A percentile compares a stretch with the other conserved stretches of the same genome.
phyloP scores from a whole-genome alignment of 108 stramenopile genomes.

The Cyclotella baltica region DNA sequence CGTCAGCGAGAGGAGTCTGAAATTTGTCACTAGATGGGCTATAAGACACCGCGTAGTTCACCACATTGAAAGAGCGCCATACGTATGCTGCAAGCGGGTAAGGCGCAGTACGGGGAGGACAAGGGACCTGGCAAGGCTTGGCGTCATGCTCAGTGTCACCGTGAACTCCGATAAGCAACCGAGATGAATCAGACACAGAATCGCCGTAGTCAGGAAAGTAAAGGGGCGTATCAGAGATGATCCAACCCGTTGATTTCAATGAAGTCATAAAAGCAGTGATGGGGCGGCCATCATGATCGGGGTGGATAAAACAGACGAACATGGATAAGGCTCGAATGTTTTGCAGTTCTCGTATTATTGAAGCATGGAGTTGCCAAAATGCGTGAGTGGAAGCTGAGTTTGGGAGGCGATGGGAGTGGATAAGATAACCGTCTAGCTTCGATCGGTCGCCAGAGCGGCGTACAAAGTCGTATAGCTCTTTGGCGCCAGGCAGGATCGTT shows the following conservation, averaged over 20 bases:
- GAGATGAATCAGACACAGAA: neutral
- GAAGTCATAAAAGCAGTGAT: neutral
- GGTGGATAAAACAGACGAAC: neutral
- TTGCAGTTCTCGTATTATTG: neutral
- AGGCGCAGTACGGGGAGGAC: neutral
- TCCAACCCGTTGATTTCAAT: slow-evolving; percentile 1
- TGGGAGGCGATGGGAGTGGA: no score
- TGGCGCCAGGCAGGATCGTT: neutral
- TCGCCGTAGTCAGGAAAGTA: slow-evolving; percentile 18
- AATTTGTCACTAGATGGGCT: neutral
- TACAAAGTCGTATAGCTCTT: neutral
- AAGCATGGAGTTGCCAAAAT: slow-evolving; percentile 1
- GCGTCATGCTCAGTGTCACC: neutral
- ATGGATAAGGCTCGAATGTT: neutral
- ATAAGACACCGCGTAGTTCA: neutral
- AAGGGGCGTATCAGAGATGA: neutral
- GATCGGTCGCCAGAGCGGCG: neutral
- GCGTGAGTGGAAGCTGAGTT: neutral
- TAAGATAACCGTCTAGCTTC: slow-evolving; percentile 9
- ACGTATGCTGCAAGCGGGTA: neutral
- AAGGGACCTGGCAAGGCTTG: neutral
- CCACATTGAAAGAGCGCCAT: slow-evolving; percentile 1
- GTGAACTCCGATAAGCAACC: neutral
- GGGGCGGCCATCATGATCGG: neutral
- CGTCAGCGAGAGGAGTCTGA: neutral